Conservation (phyloP, 805 yeast genomes). For the Metschnikowia orientalis region DNA sequence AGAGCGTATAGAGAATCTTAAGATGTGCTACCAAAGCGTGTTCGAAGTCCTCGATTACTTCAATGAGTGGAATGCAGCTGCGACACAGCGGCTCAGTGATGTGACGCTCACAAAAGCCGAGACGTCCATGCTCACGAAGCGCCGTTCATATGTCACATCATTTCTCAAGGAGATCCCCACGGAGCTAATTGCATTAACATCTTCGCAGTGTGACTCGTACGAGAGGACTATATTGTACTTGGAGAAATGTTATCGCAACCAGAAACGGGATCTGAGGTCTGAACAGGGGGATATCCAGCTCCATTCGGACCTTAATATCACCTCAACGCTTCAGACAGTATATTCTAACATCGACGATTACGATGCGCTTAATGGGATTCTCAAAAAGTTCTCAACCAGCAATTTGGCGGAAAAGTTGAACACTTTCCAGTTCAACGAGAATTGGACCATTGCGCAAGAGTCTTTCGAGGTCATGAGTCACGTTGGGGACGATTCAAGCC, state of each 20-base stretch:
- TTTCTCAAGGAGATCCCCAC: conserved; percentile 60
- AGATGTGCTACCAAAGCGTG: conserved; percentile 64
- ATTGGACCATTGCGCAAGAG: conserved; percentile 84
- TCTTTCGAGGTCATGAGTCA: conserved; percentile 67
- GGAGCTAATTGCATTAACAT: conserved; percentile 66
- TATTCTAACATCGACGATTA: conserved; percentile 85
- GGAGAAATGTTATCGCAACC: conserved; percentile 64
- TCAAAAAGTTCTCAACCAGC: conserved; percentile 65
- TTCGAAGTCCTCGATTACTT: conserved; percentile 81
- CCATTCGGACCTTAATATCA: conserved; percentile 34
- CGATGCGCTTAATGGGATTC: conserved; percentile 84
- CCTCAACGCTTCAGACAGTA: conserved; percentile 61
- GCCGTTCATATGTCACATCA: conserved; percentile 31
- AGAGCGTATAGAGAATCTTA: conserved; percentile 53
- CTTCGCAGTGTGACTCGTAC: conserved; percentile 78
- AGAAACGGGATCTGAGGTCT: neutral
- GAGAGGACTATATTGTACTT: conserved; percentile 83
- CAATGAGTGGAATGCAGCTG: conserved; percentile 63
- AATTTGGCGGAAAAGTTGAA: conserved; percentile 70
- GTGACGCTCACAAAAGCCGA: conserved; percentile 18
- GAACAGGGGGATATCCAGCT: conserved; percentile 18
- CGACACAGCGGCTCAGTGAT: conserved; percentile 31
- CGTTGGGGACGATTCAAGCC: conserved; percentile 25
- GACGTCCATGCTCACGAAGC: conserved; percentile 23
- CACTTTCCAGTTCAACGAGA: conserved; percentile 78